Base-by-base conservation (phyloP, 2,329 filamentous ascomycete species). In the Tolypocladium guangdongense region DNA sequence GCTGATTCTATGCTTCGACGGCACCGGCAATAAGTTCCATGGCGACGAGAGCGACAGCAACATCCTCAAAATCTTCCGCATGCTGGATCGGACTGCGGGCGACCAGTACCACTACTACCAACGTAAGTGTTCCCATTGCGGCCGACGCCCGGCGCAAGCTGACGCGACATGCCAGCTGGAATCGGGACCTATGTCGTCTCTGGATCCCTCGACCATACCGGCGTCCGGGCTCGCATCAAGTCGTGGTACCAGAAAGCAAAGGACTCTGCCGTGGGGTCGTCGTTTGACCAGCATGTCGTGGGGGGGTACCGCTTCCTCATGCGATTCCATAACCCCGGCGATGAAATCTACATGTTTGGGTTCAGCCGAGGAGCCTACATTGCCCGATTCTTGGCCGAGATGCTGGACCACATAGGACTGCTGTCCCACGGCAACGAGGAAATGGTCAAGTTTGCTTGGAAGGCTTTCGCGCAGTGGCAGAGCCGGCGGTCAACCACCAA, bases 391-490 rank as follows among this genome's bases (percentile, higher is more conserved):
- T 70, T 90, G 0, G 87, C 88, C 0, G 88, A 93, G 63, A 92
- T 92, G 88, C 76, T 93, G 7, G 88, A 93, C 62, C 84, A 88
- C 59, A 83, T 93, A 52, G 89, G 90, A 1, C 74, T 95, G 0
- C 74, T 95, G 16, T 86, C 84, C 14, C 84, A 87, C 51, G 88
- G 89, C 12, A 95, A 95, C 60, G 87, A 95, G 63, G 89, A 93
- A 60, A 86, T 93, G 83, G 83, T 89, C 51, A 76, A 79, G 4
- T 95, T 95, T 64, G 88, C 87, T 0, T 93, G 88, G 88, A 90
- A 87, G 65, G 84, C 86, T 0, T 90, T 90, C 62, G 79, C 84
- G 8, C 82, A 84, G 63, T 90, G 85, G 84, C 84, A 88, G 62
- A 77, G 76, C 45, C 78, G 84, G 74, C 71, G 74, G 74, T 68